Percentiles rank a stretch among this genome's conserved stretches.
Evolutionary conservation across 1,139 yeast genomes (phyloP).

Genomic region (Suhomyces wounanorum): DNA sequence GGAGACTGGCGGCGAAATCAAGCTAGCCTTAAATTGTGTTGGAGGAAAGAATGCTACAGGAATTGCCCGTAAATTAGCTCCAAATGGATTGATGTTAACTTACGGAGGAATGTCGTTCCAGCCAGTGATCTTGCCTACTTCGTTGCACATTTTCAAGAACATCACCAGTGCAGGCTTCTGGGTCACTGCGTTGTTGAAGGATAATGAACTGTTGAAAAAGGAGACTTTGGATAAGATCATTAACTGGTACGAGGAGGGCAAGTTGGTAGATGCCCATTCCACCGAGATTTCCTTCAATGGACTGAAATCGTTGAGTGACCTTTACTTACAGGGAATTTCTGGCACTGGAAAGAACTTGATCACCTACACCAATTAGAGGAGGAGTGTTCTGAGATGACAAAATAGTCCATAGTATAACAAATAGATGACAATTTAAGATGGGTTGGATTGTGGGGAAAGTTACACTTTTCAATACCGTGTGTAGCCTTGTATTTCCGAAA

Average conservation of each 20-base stretch:
- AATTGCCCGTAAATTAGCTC: slow-evolving; percentile 75
- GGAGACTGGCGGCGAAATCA: slow-evolving; percentile 57
- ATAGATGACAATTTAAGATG: neutral
- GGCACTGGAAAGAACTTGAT: slow-evolving; percentile 51
- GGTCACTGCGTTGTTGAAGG: slow-evolving; percentile 78
- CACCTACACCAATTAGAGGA: slow-evolving; percentile 19
- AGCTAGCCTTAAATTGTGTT: slow-evolving; percentile 85
- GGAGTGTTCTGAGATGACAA: too few species aligned
- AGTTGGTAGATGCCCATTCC: slow-evolving; percentile 63
- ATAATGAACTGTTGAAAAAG: slow-evolving; percentile 62
- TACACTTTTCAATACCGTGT: neutral
- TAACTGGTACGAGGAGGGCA: slow-evolving; percentile 64
- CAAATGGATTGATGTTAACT: slow-evolving; percentile 73
- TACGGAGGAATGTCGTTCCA: slow-evolving; percentile 98
- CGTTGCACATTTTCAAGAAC: slow-evolving; percentile 86
- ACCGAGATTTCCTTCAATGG: slow-evolving; percentile 46
- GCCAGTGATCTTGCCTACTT: slow-evolving; percentile 87
- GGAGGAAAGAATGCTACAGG: slow-evolving; percentile 87
- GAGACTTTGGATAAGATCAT: slow-evolving; percentile 63
- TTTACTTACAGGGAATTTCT: slow-evolving; percentile 55
- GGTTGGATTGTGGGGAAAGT: neutral
- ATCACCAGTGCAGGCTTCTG: slow-evolving; percentile 88
- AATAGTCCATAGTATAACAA: neutral
- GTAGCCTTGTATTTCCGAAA: neutral
- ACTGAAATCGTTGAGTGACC: slow-evolving; percentile 52